These are phyloP conservation scores for Trichoderma sp. DNA, from an alignment of 2,329 filamentous ascomycete species.

Conservation along the genomic window DNA sequence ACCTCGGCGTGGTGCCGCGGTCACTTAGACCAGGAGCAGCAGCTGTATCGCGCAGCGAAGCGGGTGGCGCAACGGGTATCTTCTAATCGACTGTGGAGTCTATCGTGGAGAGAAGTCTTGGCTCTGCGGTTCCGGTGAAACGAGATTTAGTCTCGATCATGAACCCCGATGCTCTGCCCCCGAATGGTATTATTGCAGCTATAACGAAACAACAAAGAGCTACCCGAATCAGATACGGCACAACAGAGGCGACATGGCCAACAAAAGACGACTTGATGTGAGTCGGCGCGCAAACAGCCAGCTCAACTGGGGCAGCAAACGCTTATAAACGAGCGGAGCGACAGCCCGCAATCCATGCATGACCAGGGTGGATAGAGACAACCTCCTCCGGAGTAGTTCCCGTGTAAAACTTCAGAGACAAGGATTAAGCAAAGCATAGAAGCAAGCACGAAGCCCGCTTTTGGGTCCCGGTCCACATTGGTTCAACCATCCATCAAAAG, in stretches of 20 bases:
- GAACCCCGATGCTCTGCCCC: background rate
- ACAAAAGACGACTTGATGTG: background rate
- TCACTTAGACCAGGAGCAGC: background rate
- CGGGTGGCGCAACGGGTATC: slow-evolving; percentile 10
- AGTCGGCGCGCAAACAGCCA: background rate
- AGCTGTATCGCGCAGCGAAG: background rate
- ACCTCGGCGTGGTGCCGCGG: slow-evolving; percentile 1
- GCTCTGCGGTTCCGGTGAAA: background rate
- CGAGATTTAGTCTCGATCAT: background rate
- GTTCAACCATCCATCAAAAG: background rate
- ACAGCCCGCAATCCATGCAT: slow-evolving; percentile 10
- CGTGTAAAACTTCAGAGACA: slow-evolving; percentile 8
- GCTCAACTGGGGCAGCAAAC: background rate
- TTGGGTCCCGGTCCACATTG: background rate
- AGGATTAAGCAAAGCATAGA: background rate
- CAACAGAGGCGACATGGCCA: background rate
- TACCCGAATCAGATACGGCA: background rate
- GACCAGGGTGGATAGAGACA: slow-evolving; percentile 4
- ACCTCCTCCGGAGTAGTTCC: slow-evolving; percentile 9
- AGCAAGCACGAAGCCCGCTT: slow-evolving; percentile 1
- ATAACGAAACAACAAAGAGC: background rate
- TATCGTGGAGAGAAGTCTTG: slow-evolving; percentile 9
- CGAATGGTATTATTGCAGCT: background rate
- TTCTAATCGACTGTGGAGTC: slow-evolving; percentile 13
- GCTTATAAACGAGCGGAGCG: slow-evolving; percentile 12